A percentile compares a stretch with the other conserved stretches of the same genome.
Conservation (phyloP, 2,329 filamentous ascomycete genomes). For the Gyromitra esculenta region DNA sequence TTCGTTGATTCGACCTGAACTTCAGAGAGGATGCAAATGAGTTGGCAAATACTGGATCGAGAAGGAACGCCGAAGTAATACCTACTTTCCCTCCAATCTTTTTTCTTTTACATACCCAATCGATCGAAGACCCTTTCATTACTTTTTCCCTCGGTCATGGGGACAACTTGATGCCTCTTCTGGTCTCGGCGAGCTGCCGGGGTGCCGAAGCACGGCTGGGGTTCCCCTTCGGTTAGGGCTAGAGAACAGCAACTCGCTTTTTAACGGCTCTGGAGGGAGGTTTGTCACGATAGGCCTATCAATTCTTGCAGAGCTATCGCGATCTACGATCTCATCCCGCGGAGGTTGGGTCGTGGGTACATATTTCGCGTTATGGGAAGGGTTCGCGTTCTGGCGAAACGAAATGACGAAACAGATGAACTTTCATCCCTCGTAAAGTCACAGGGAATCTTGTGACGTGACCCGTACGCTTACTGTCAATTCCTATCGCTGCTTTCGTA, state of each 20-base stretch:
- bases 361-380: conserved; percentile 7
- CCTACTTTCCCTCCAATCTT: background rate
- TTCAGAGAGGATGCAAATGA: background rate
- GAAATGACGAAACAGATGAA: background rate
- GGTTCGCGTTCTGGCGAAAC: background rate
- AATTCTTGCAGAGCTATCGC: background rate
- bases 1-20: conserved; percentile 9
- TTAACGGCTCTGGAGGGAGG: background rate
- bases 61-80: conserved; percentile 24
- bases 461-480: conserved; percentile 1
- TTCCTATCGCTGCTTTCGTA: conserved; percentile 27
- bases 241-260: background rate
- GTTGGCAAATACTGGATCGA: conserved; percentile 36
- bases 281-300: background rate
- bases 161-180: background rate
- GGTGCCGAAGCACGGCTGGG: conserved; percentile 18
- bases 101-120: conserved; percentile 4
- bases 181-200: conserved; percentile 22
- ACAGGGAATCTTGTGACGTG: conserved; percentile 7
- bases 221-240: conserved; percentile 10
- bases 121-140: background rate
- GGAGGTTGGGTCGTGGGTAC: background rate
- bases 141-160: background rate
- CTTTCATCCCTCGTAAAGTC: conserved; percentile 2
- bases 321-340: conserved; percentile 1